Evolutionary conservation across 2,329 filamentous ascomycete species (phyloP).

Genomic region (Magnaporthales sp.): DNA sequence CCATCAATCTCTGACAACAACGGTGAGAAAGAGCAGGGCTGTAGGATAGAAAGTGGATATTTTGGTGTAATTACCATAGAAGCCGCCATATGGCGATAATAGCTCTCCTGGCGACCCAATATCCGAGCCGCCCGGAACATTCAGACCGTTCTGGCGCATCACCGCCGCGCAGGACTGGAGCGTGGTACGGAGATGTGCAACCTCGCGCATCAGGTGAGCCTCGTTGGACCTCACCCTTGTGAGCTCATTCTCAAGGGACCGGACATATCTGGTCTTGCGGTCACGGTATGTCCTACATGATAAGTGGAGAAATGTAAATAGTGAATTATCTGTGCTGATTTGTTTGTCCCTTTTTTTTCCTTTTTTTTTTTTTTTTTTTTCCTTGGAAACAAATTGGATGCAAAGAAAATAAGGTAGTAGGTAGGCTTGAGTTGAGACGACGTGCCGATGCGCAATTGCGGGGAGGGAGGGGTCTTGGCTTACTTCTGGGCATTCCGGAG

Average conservation of each 20-base stretch:
- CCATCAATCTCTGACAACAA: no score
- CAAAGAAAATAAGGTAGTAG: no score
- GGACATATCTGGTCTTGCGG: slow-evolving; percentile 20
- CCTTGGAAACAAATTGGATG: no score
- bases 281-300: slow-evolving; percentile 18
- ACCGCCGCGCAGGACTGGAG: slow-evolving; percentile 11
- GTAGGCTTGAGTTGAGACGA: neutral
- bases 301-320: no score
- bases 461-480: neutral
- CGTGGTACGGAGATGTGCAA: slow-evolving; percentile 10
- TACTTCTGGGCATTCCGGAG: slow-evolving; percentile 20
- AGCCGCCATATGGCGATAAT: no score
- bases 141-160: slow-evolving; percentile 12
- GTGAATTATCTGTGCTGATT: no score
- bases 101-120: no score
- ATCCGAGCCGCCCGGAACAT: slow-evolving; percentile 3
- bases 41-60: no score
- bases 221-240: slow-evolving; percentile 13
- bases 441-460: neutral
- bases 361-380: no score
- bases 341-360: no score
- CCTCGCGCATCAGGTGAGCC: slow-evolving; percentile 12
- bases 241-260: slow-evolving; percentile 18
- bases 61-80: no score
- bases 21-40: no score